Evolutionary conservation across 495 filamentous ascomycete genomes (phyloP).

Genomic region (Neurospora cerealis): DNA sequence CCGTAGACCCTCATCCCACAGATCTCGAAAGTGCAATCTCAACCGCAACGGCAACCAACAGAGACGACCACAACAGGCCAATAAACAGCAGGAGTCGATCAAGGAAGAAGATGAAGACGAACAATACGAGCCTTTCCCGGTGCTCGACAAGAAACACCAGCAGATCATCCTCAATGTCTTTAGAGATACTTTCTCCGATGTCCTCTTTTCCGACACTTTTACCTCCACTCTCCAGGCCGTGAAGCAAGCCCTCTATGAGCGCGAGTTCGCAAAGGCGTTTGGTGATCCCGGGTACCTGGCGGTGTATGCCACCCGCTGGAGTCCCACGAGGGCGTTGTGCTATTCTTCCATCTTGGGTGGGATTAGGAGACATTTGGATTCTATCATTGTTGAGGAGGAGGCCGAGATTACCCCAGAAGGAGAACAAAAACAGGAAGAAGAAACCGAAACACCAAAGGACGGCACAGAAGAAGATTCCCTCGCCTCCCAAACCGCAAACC

Average conservation of each 20-base stretch:
- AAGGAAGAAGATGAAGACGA: conserved; percentile 6
- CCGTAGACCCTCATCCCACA: not conserved
- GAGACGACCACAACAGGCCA: not conserved
- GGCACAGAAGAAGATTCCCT: not conserved
- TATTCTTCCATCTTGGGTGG: conserved; percentile 59
- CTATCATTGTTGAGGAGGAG: not conserved
- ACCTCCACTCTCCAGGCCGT: conserved; percentile 57
- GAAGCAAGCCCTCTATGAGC: conserved; percentile 72
- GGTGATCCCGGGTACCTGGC: conserved; percentile 53
- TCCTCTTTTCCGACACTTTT: conserved; percentile 29
- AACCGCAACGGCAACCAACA: not conserved
- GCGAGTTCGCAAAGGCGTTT: conserved; percentile 78
- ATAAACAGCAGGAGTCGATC: not conserved
- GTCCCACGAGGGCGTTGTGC: conserved; percentile 67
- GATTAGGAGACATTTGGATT: conserved; percentile 29
- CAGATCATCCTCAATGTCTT: conserved; percentile 75
- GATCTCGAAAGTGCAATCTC: not conserved
- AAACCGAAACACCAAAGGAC: not conserved
- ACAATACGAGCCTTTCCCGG: conserved; percentile 4
- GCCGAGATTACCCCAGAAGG: conserved; percentile 1
- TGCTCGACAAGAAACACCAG: conserved; percentile 38
- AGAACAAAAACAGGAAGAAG: not conserved
- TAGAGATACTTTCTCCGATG: conserved; percentile 44
- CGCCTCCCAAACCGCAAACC: not conserved
- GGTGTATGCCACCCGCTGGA: conserved; percentile 84